Evolutionary conservation across 2,329 filamentous ascomycete genomes (phyloP).

Genomic region (Xylariaceae sp.): DNA sequence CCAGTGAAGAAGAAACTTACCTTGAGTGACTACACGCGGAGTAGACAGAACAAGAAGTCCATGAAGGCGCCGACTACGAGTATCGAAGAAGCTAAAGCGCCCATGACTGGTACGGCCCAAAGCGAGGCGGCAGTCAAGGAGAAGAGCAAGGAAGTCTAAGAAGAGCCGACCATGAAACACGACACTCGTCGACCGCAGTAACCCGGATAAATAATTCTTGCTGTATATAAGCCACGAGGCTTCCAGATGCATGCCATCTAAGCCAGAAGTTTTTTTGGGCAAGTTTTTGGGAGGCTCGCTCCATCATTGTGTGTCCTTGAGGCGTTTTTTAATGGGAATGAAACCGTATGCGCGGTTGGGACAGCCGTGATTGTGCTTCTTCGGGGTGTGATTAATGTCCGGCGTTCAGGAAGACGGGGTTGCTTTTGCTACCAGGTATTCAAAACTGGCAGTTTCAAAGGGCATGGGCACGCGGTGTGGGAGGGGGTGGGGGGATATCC

Average conservation of each 20-base stretch:
- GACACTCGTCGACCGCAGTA: background rate
- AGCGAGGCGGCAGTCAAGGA: conserved; percentile 33
- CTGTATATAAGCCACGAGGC: conserved; percentile 5
- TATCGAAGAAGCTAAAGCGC: conserved; percentile 39
- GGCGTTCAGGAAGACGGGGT: conserved; percentile 24
- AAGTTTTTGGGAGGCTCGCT: background rate
- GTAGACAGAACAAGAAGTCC: conserved; percentile 50
- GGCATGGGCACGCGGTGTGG: background rate
- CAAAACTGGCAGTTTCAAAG: conserved; percentile 5
- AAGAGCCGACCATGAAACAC: background rate
- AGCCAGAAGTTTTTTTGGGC: background rate
- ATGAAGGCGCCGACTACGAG: conserved; percentile 36
- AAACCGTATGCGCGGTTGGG: conserved; percentile 4
- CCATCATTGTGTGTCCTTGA: conserved; percentile 5
- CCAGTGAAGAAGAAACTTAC: conserved; percentile 64
- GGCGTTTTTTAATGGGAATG: conserved; percentile 10
- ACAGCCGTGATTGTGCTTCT: background rate
- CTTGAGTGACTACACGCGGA: conserved; percentile 60
- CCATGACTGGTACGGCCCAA: conserved; percentile 32
- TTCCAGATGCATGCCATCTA: conserved; percentile 1
- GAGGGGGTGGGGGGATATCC: background rate
- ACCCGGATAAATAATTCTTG: background rate
- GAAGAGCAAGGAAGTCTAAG: conserved; percentile 26
- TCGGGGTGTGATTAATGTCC: conserved; percentile 17
- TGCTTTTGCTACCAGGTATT: conserved; percentile 9